These are phyloP conservation scores for Hura crepitans DNA, from an alignment of 441 rosid genomes.

Conservation along the genomic window DNA sequence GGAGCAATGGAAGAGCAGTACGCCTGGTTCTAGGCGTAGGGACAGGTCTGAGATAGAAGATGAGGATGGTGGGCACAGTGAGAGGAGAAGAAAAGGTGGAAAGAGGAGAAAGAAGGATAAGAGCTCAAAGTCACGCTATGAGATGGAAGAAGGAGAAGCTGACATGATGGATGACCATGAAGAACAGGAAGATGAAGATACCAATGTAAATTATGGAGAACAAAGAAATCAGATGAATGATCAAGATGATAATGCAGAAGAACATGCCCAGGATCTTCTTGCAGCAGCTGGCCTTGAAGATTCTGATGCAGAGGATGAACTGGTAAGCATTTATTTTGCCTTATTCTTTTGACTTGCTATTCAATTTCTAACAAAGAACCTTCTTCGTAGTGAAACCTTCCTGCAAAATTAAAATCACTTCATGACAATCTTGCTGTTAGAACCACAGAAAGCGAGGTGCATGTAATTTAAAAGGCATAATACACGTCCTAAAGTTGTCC, in stretches of 20 bases:
- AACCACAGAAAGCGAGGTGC: background rate
- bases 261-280: slow-evolving; percentile 71
- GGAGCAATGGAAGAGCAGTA: slow-evolving; percentile 98
- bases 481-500: too few species aligned
- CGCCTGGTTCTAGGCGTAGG: slow-evolving; percentile 69
- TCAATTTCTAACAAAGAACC: background rate
- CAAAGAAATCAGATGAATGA: slow-evolving; percentile 41
- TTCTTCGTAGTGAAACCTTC: background rate
- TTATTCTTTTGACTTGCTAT: background rate
- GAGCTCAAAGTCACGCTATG: slow-evolving; percentile 66
- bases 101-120: slow-evolving; percentile 94
- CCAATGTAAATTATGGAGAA: slow-evolving; percentile 47
- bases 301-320: slow-evolving; percentile 79
- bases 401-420: background rate
- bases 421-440: slow-evolving; percentile 3
- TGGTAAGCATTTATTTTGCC: slow-evolving; percentile 24
- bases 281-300: slow-evolving; percentile 98
- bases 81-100: slow-evolving; percentile 87
- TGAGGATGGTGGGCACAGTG: slow-evolving; percentile 80
- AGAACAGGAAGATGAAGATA: slow-evolving; percentile 71
- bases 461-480: background rate
- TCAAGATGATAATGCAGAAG: slow-evolving; percentile 56
- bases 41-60: slow-evolving; percentile 81
- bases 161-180: slow-evolving; percentile 64
- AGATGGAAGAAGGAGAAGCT: slow-evolving; percentile 67